Base-by-base conservation (phyloP, 2,329 filamentous ascomycete genomes). In the Aspergillus cejpii region DNA sequence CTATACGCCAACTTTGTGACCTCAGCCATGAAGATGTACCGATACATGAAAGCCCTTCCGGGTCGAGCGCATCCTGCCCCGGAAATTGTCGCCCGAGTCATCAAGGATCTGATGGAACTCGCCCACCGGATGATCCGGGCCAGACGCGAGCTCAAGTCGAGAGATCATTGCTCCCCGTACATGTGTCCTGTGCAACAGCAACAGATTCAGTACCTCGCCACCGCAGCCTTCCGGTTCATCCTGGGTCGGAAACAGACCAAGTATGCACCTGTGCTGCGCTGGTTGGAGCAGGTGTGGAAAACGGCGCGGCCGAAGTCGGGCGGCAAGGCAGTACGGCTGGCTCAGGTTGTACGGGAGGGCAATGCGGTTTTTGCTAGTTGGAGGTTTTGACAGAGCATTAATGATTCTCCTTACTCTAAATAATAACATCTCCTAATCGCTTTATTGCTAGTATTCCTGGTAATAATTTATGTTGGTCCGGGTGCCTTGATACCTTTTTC, bases 1-100 rank as follows among this genome's bases (percentile, higher is more conserved):
- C 70, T 96, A 3, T 79, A 83, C 57, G 75, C 76, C n/a, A 81
- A 81, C 24, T 91, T 96, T 57, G 58, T 73, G 14, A 87, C 94
- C 63, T 82, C 85, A 5, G 89, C 87, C 6, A 81, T 80, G 69
- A 94, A 91, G 69, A 77, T 77, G 64, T 78, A 80, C 53, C 69
- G 75, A 49, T 83, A 84, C 58, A 67, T 74, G 51, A 73, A 70
- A 47, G 81, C 79, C 47, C 70, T 96, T 24, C 73, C 78, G 7
- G 50, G 52, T 8, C 60, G 56, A 21, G 51, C 51, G 54, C 79
- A 78, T 52, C 85, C 85, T 2, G 65, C 73, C 5, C 60, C 73
- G 3, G 66, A 62, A 23, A 64, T 94, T n/a, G 67, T 91, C 24
- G 82, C 76, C 52, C 72, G 73, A 45, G 84, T 85, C 0, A 78